phyloP scores from a whole-genome alignment of 768 basidiomycete species.

The Suillus lakei region DNA sequence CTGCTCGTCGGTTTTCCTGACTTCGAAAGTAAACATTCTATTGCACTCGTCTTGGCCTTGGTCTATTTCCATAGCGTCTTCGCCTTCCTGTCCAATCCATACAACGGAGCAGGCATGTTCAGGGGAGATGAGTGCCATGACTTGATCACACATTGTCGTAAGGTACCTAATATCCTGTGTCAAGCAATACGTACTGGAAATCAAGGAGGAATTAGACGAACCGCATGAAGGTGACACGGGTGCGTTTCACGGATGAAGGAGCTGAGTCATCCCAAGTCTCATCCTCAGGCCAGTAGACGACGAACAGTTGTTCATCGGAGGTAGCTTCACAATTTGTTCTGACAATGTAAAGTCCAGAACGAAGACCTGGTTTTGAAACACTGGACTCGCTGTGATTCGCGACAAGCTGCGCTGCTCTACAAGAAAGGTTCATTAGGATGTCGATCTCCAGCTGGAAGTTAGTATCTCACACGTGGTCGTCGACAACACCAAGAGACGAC shows the following conservation, averaged over 20 bases:
- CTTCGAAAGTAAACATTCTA: conserved; percentile 57
- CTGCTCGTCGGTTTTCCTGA: conserved; percentile 57
- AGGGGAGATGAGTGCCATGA: conserved; percentile 52
- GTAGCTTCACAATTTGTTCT: conserved; percentile 16
- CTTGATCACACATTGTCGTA: conserved; percentile 61
- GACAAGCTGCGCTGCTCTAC: conserved; percentile 14
- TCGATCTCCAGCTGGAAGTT: not conserved
- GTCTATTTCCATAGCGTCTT: conserved; percentile 27
- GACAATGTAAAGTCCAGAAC: conserved; percentile 54
- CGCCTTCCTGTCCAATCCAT: conserved; percentile 42
- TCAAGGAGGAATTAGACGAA: conserved; percentile 23
- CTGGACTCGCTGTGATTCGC: not conserved
- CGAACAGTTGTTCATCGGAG: conserved; percentile 39
- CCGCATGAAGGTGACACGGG: conserved; percentile 69
- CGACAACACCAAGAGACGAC: conserved; percentile 37
- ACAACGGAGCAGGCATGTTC: conserved; percentile 50
- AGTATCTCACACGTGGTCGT: conserved; percentile 44
- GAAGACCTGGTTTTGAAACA: conserved; percentile 32
- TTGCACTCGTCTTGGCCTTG: conserved; percentile 47
- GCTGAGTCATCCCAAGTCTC: conserved; percentile 61
- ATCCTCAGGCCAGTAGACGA: conserved; percentile 67
- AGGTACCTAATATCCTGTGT: conserved; percentile 49
- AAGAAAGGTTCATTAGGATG: conserved; percentile 5
- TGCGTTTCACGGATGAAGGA: conserved; percentile 47
- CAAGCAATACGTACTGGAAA: not conserved